phyloP scores from a whole-genome alignment of 169 alveolate species.

The Theileria luwenshuni region DNA sequence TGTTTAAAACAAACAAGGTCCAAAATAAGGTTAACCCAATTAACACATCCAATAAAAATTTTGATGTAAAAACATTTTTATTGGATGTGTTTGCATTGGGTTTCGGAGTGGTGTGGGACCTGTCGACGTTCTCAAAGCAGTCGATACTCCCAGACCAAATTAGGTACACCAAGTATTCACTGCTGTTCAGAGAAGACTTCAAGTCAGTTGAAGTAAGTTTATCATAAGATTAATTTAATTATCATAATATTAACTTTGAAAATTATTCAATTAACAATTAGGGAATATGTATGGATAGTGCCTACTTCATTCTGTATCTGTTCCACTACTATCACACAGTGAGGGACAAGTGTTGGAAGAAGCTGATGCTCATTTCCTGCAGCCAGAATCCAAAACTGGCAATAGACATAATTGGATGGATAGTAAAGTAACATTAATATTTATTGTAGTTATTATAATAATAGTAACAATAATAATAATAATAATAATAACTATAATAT shows the following conservation, averaged over 20 bases:
- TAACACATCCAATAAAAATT: neutral
- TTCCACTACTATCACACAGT: constrained; percentile 30
- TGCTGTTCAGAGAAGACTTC: constrained; percentile 6
- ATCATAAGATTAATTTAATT: neutral
- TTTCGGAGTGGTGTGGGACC: constrained; percentile 55
- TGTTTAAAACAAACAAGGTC: constrained; percentile 10
- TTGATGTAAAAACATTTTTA: constrained; percentile 26
- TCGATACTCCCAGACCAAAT: constrained; percentile 38
- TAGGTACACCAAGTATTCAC: constrained; percentile 15
- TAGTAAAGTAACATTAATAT: constrained; percentile 23
- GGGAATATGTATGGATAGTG: constrained; percentile 28
- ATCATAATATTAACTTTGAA: neutral
- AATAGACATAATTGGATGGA: constrained; percentile 62
- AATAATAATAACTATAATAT: neutral
- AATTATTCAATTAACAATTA: neutral
- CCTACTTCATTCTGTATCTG: constrained; percentile 40
- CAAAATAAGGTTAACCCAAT: neutral
- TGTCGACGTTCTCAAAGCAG: constrained; percentile 28
- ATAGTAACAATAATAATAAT: neutral
- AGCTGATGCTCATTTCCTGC: constrained; percentile 33
- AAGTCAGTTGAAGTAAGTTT: constrained; percentile 8
- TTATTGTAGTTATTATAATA: neutral
- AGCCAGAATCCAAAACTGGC: constrained; percentile 30
- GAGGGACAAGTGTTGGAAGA: constrained; percentile 41
- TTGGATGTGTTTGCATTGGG: constrained; percentile 53